phyloP scores from a whole-genome alignment of 2,329 filamentous ascomycete species.

The Lasiodiplodia gonubiensis region DNA sequence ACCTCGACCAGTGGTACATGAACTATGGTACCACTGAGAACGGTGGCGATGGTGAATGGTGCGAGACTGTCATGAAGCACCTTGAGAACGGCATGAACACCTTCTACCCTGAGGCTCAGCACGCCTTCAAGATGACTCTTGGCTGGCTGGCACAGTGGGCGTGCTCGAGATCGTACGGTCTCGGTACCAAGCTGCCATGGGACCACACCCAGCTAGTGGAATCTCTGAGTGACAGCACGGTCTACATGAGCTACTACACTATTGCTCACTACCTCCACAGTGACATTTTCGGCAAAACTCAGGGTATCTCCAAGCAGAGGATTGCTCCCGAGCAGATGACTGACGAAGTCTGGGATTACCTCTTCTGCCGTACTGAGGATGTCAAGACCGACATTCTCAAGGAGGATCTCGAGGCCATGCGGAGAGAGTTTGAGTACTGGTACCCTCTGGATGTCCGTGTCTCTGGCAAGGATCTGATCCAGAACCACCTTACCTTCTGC shows the following conservation, averaged over 20 bases:
- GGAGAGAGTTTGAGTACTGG: constrained; percentile 94
- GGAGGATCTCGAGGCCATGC: constrained; percentile 77
- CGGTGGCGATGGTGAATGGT: constrained; percentile 80
- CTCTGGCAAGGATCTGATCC: constrained; percentile 74
- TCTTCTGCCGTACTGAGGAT: constrained; percentile 81
- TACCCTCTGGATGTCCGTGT: constrained; percentile 90
- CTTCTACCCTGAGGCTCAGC: constrained; percentile 66
- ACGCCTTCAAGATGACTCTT: constrained; percentile 78
- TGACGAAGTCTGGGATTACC: constrained; percentile 95
- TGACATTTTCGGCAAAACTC: constrained; percentile 81
- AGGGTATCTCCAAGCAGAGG: constrained; percentile 64
- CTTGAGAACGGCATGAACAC: constrained; percentile 71
- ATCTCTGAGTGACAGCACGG: constrained; percentile 86
- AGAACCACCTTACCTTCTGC: constrained; percentile 95
- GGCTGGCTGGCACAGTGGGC: constrained; percentile 97
- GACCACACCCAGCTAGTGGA: constrained; percentile 90
- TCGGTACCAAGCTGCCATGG: constrained; percentile 95
- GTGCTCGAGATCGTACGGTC: constrained; percentile 86
- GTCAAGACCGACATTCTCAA: constrained; percentile 76
- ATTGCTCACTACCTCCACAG: constrained; percentile 71
- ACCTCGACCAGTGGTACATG: constrained; percentile 97
- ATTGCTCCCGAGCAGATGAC: constrained; percentile 86
- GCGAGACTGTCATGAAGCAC: constrained; percentile 62
- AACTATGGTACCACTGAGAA: constrained; percentile 75
- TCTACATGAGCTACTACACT: constrained; percentile 80